A percentile compares a stretch with the other conserved stretches of the same genome.
Evolutionary conservation across 805 yeast species (phyloP).

Genomic region (Metschnikowia rubicola): DNA sequence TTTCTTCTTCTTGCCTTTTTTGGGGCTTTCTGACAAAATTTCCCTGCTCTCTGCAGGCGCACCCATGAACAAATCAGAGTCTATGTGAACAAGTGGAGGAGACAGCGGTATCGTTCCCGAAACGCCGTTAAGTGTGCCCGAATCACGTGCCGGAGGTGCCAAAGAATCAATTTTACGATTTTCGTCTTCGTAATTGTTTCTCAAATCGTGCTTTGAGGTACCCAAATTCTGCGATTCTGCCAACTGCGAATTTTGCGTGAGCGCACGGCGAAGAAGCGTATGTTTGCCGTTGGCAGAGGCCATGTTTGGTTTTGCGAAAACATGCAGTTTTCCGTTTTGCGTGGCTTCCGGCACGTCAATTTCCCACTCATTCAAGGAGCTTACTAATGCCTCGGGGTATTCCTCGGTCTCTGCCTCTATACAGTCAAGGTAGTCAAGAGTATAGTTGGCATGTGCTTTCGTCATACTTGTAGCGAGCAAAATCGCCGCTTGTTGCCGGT

Average conservation of each 20-base stretch:
- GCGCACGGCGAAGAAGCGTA: slow-evolving; percentile 7
- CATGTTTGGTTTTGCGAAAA: neutral
- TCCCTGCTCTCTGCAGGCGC: no score
- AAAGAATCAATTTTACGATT: no score
- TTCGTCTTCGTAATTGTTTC: no score
- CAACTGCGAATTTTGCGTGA: slow-evolving; percentile 11
- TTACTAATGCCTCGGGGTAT: slow-evolving; percentile 4
- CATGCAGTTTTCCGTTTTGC: neutral
- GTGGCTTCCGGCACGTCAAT: neutral
- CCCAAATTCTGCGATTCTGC: neutral
- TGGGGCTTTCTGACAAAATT: no score
- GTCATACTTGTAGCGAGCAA: slow-evolving; percentile 9
- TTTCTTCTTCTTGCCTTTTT: no score
- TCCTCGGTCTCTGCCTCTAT: slow-evolving; percentile 5
- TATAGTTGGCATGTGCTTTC: slow-evolving; percentile 4
- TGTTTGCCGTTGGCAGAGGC: neutral
- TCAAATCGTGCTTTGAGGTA: neutral
- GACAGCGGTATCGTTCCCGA: neutral
- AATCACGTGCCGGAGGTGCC: neutral
- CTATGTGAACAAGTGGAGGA: neutral
- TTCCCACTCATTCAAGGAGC: slow-evolving; percentile 8
- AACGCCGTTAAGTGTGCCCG: neutral
- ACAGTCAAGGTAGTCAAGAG: slow-evolving; percentile 1
- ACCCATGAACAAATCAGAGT: no score
- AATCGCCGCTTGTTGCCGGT: slow-evolving; percentile 7